Base-by-base conservation (phyloP, 768 basidiomycete genomes). In the Coprinopsis sp. region DNA sequence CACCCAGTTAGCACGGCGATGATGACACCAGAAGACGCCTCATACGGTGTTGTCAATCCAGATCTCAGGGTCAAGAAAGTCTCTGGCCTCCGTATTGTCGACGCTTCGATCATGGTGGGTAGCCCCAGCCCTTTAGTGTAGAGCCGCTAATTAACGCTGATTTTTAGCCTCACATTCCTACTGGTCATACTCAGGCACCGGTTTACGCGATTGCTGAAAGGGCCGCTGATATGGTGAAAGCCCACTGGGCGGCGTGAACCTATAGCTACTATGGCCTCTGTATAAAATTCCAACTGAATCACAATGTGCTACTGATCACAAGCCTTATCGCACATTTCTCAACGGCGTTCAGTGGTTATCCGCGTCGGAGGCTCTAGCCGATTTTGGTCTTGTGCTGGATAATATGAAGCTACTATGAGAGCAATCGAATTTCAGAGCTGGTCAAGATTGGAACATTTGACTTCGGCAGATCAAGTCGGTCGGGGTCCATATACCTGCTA, bases 1-100 rank as follows among this genome's bases (percentile, higher is more conserved):
- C 47, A 49, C 29, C 47, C 47, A 6, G 58, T 61, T 11, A 60
- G 64, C 3, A 67, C 65, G 1, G 64, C 67, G 3, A 52, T 51
- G 6, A 66, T 70, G 64, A 64, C 64, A 3, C 52, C 59, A 0
- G 44, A 44, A 19, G 45, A 49, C n/a, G 59, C 64, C 0, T 30
- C 46, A 4, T 58, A 38, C 12, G 70, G 69, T 3, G 71, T 69
- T 11, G 63, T 70, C 3, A 61, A 70, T 50, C 62, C 69, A 11
- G 59, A 70, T 50, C 51, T 73, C 29, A 50, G 39, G 27, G 64
- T 72, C 1, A 71, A 72, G 51, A 61, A 62, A 1, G 57, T 61
- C 1, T 31, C 33, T 6, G 69, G 65, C 6, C 46, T 72, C 42
- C 58, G 71, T 4, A 53, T 72, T 16, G 64, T 73, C 6, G 69